phyloP scores from a whole-genome alignment of 495 filamentous ascomycete genomes.

The Echria macrotheca region DNA sequence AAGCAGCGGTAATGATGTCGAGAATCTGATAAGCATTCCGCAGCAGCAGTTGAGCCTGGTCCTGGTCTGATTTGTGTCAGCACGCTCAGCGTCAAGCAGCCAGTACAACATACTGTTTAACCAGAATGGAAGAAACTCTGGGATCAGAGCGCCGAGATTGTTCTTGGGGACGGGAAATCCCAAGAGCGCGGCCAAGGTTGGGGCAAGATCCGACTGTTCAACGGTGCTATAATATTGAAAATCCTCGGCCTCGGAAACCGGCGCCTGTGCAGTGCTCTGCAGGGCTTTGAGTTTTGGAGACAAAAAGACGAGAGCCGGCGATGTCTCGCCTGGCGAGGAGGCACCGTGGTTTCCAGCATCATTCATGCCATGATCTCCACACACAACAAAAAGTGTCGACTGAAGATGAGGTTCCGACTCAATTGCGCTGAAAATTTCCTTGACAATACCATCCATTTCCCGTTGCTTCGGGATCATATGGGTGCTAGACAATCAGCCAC shows the following conservation, averaged over 20 bases:
- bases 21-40: slow-evolving; percentile 77
- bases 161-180: slow-evolving; percentile 90
- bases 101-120: slow-evolving; percentile 34
- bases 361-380: slow-evolving; percentile 98
- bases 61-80: slow-evolving; percentile 34
- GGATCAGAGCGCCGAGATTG: slow-evolving; percentile 82
- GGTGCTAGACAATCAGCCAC: too few relatives aligned
- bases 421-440: slow-evolving; percentile 70
- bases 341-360: slow-evolving; percentile 97
- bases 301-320: slow-evolving; percentile 84
- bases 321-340: slow-evolving; percentile 87
- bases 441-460: slow-evolving; percentile 88
- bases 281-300: slow-evolving; percentile 73
- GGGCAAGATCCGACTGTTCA: slow-evolving; percentile 89
- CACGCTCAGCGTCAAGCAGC: background rate
- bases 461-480: slow-evolving; percentile 89
- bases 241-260: slow-evolving; percentile 44
- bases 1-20: slow-evolving; percentile 64
- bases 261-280: slow-evolving; percentile 39
- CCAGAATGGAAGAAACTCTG: slow-evolving; percentile 74
- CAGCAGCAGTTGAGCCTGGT: slow-evolving; percentile 60
- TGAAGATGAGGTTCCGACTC: slow-evolving; percentile 60
- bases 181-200: slow-evolving; percentile 80
- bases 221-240: slow-evolving; percentile 78
- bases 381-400: slow-evolving; percentile 77